Conservation (phyloP, 1,284 basidiomycete genomes). For the Singerocomus rubriflavus region DNA sequence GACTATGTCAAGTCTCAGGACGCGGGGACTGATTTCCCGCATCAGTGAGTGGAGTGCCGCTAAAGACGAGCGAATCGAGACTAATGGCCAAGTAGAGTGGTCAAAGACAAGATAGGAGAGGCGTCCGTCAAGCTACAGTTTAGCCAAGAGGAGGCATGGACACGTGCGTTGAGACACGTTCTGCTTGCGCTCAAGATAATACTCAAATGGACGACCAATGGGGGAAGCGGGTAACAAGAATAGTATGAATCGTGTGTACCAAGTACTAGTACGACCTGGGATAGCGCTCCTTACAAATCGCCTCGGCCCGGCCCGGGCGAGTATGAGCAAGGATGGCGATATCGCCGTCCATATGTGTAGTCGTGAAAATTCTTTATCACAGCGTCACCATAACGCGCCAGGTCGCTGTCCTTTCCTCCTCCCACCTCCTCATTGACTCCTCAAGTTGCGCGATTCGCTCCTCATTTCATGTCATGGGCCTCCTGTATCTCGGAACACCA, state of each 20-base stretch:
- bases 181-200: slow-evolving; percentile 85
- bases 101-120: slow-evolving; percentile 94
- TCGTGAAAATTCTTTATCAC: too few relatives aligned
- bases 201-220: slow-evolving; percentile 80
- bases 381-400: too few relatives aligned
- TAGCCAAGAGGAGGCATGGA: slow-evolving; percentile 95
- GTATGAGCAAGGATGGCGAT: too few relatives aligned
- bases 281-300: too few relatives aligned
- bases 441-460: slow-evolving; percentile 13
- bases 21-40: slow-evolving; percentile 73
- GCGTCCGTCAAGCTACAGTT: slow-evolving; percentile 93
- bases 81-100: slow-evolving; percentile 55
- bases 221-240: slow-evolving; percentile 45
- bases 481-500: slow-evolving; percentile 93
- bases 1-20: slow-evolving; percentile 80
- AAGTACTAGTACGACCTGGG: too few relatives aligned
- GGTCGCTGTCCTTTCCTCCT: not conserved
- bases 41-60: slow-evolving; percentile 56
- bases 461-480: slow-evolving; percentile 66
- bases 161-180: slow-evolving; percentile 88
- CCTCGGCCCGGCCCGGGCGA: too few relatives aligned
- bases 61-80: not conserved
- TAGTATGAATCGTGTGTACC: too few relatives aligned
- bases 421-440: not conserved
- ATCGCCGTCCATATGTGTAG: too few relatives aligned